A percentile compares a stretch with the other conserved stretches of the same genome.
These are phyloP conservation scores for Sporothrix schenckii DNA, from an alignment of 2,329 filamentous ascomycete genomes.

Conservation along the genomic window DNA sequence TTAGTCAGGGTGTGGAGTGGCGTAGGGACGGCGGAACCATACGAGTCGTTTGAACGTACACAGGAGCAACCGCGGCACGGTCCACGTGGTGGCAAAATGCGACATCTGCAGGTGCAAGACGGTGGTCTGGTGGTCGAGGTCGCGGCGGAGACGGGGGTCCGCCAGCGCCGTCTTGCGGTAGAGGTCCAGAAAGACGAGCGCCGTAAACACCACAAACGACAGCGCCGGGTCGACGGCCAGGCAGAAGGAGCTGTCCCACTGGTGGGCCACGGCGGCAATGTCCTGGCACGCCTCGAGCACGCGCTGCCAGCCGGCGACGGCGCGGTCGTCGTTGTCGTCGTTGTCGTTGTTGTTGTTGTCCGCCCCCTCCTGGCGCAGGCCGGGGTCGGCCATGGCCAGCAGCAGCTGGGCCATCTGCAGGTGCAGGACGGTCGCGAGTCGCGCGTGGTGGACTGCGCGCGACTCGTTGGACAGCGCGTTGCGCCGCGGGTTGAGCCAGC, in stretches of 20 bases:
- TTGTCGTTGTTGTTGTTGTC: not conserved
- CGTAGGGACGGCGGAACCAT: too few relatives aligned
- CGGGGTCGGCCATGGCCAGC: not conserved
- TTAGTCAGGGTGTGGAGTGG: too few relatives aligned
- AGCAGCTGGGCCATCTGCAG: slow-evolving; percentile 6
- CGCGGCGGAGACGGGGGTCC: not conserved
- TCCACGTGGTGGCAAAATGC: slow-evolving; percentile 6
- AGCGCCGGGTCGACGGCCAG: not conserved
- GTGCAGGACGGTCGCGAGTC: not conserved
- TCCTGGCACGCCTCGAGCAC: slow-evolving; percentile 14
- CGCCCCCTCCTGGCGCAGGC: not conserved
- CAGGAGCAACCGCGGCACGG: not conserved
- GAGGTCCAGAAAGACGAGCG: not conserved
- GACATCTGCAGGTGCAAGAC: not conserved
- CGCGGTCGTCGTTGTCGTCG: not conserved
- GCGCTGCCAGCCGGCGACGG: not conserved
- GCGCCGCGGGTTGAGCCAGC: slow-evolving; percentile 8
- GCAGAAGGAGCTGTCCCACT: slow-evolving; percentile 15
- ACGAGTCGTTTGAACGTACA: not conserved
- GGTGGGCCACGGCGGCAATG: not conserved
- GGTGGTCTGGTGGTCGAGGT: not conserved
- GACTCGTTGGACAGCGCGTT: slow-evolving; percentile 9
- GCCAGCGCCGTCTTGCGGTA: not conserved
- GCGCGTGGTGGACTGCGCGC: not conserved
- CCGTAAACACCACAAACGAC: not conserved